A percentile compares a stretch with the other conserved stretches of the same genome.
These are phyloP conservation scores for Carex arenaria DNA, from an alignment of 202 grass and related monocot species.

Conservation along the genomic window DNA sequence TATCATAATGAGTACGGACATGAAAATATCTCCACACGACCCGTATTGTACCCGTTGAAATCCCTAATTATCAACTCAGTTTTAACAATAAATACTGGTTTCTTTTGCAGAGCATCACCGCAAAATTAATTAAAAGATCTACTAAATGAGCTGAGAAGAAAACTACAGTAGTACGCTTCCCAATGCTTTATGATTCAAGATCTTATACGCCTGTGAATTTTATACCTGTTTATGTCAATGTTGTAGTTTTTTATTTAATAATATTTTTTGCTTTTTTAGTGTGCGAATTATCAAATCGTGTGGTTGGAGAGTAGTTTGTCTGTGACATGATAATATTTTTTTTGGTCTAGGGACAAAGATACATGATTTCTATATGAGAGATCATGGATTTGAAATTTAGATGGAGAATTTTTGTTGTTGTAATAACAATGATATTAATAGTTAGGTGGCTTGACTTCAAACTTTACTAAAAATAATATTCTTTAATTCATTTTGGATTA, in stretches of 20 bases:
- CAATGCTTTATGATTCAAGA: neutral
- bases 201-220: constrained; percentile 7
- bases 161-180: neutral
- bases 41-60: too few relatives aligned
- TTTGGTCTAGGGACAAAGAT: too few relatives aligned
- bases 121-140: neutral
- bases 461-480: too few relatives aligned
- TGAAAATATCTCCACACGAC: too few relatives aligned
- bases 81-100: neutral
- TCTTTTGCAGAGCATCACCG: constrained; percentile 42
- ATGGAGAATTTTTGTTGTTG: too few relatives aligned
- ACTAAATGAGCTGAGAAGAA: neutral
- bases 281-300: too few relatives aligned
- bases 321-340: neutral
- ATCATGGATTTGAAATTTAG: too few relatives aligned
- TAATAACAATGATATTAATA: too few relatives aligned
- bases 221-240: neutral
- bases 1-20: too few relatives aligned
- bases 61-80: neutral
- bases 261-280: neutral
- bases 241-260: neutral
- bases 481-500: neutral
- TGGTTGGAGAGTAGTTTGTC: neutral
- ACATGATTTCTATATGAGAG: too few relatives aligned
- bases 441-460: too few relatives aligned